Percentiles rank a stretch among this genome's conserved stretches.
These are phyloP conservation scores for Meyerozyma carpophila DNA, from an alignment of 1,139 yeast species.

Conservation along the genomic window DNA sequence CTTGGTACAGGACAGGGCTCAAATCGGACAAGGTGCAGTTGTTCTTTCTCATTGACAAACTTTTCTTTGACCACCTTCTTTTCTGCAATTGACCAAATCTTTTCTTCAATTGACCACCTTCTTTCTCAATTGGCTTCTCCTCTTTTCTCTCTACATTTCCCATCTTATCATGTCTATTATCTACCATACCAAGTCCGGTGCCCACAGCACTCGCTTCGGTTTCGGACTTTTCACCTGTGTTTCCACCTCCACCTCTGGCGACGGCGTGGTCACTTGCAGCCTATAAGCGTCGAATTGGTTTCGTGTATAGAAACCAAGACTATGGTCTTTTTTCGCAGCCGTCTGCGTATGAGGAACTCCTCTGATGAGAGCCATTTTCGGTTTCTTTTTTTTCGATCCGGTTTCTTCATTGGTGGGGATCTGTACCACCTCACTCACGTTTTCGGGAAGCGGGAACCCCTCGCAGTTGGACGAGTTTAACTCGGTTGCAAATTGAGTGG, in stretches of 20 bases:
- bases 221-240: not conserved
- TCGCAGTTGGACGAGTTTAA: conserved; percentile 59
- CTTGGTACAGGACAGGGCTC: too few relatives aligned
- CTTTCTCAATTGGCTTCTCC: too few relatives aligned
- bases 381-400: conserved; percentile 9
- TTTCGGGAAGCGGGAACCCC: conserved; percentile 61
- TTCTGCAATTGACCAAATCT: too few relatives aligned
- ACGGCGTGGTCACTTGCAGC: not conserved
- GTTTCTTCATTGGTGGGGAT: conserved; percentile 53
- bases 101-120: too few relatives aligned
- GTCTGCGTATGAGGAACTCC: conserved; percentile 26
- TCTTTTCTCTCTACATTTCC: too few relatives aligned
- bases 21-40: too few relatives aligned
- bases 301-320: not conserved
- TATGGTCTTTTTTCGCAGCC: not conserved
- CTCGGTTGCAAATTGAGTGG: conserved; percentile 73
- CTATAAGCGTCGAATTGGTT: not conserved
- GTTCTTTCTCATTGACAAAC: too few relatives aligned
- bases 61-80: too few relatives aligned
- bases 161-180: not conserved
- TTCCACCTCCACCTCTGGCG: not conserved
- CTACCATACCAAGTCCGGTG: conserved; percentile 1
- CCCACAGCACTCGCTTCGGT: conserved; percentile 5
- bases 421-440: conserved; percentile 55
- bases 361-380: conserved; percentile 54